Evolutionary conservation across 345 rosid species (phyloP), one percentile per base, ranked within the genome.

Genomic region (Pistacia vera): DNA sequence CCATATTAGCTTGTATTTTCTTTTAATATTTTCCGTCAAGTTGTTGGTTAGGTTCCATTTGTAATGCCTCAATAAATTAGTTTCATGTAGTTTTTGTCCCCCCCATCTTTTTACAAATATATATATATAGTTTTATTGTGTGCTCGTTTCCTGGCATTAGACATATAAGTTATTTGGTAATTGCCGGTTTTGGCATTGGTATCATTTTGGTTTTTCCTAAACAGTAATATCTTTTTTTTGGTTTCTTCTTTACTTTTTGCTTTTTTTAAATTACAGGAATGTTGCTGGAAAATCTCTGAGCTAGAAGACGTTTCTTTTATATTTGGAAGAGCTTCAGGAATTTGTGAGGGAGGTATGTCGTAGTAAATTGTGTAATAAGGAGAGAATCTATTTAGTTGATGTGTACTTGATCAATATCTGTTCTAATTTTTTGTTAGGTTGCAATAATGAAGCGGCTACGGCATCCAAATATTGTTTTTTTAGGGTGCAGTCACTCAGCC

Each of bases 231-330:
- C 25, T 73, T 49, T 75, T 75, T 35, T n/a, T 77, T 5, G 4
- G 41, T 36, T 36, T 36, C 0, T 36, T 41, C 46, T 41, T 41
- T 41, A 36, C 41, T 41, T 4, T 41, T 41, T 4, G 5, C 46
- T 28, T 28, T 28, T 28, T 41, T 41, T 41, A 41, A 78, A 80
- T 63, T 81, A 44, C 88, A 97, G 99, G 98, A n/a, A 97, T 83
- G 99, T 97, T 82, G 99, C 99, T 28, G 99, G 88, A 97, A 97
- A 90, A 92, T 94, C n/a, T 83, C 98, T 97, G 99, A 93, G 81
- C 99, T 94, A 87, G 99, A 94, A n/a, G n/a, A n/a, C n/a, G n/a
- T n/a, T n/a, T n/a, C 70, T 89, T 88, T 78, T 96, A 89, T 81
- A n/a, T n/a, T n/a, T n/a, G n/a, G 91, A 86, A 51, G 99, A 97